Percentiles rank a stretch among this genome's conserved stretches.
phyloP scores from a whole-genome alignment of 371 early-diverging fungal species.

The Batrachochytrium dendrobatidis region DNA sequence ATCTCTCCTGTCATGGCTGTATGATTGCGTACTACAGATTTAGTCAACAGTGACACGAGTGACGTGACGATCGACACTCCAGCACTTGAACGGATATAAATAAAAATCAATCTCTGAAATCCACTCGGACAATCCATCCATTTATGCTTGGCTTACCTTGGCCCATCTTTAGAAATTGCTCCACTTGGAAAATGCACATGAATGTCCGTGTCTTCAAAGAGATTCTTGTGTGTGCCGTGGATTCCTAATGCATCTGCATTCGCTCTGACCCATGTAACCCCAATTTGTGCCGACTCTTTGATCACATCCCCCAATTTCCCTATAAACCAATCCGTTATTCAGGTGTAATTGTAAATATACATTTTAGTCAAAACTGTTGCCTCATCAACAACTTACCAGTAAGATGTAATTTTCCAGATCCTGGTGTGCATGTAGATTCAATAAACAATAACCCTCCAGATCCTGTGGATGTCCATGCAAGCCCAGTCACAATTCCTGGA shows the following conservation, averaged over 20 bases:
- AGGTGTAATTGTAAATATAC: neutral
- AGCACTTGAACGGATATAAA: conserved; percentile 21
- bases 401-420: conserved; percentile 57
- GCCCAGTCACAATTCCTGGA: conserved; percentile 74
- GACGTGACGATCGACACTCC: conserved; percentile 65
- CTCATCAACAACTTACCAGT: conserved; percentile 32
- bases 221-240: conserved; percentile 25
- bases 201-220: conserved; percentile 56
- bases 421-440: conserved; percentile 72
- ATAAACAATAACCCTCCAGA: conserved; percentile 71
- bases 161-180: conserved; percentile 78
- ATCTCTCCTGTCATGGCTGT: conserved; percentile 83
- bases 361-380: neutral
- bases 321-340: conserved; percentile 13
- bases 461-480: conserved; percentile 74
- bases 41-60: conserved; percentile 67
- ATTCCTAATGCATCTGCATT: conserved; percentile 59
- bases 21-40: conserved; percentile 44
- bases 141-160: conserved; percentile 26
- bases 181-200: conserved; percentile 85
- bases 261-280: conserved; percentile 71
- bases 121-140: neutral
- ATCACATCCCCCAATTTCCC: conserved; percentile 83
- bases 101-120: conserved; percentile 35
- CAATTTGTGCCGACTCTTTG: conserved; percentile 78